A percentile compares a stretch with the other conserved stretches of the same genome.
phyloP scores from a whole-genome alignment of 1,139 yeast species.

The Hansenula lynferdii region DNA sequence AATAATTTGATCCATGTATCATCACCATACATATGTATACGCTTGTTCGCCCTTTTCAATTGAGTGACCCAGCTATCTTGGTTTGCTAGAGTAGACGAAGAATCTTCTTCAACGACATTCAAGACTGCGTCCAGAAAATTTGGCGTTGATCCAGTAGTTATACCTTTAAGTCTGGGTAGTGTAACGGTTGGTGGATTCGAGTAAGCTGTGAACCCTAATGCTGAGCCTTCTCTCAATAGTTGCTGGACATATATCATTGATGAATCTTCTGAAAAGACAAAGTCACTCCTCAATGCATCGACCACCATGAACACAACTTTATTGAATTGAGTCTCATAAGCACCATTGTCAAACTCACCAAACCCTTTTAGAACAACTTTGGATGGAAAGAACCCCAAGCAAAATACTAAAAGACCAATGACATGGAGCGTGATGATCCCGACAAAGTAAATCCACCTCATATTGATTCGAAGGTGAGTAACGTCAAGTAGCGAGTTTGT shows the following conservation, averaged over 20 bases:
- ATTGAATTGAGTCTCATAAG: slow-evolving; percentile 50
- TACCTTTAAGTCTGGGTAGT: slow-evolving; percentile 71
- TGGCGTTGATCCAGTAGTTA: slow-evolving; percentile 79
- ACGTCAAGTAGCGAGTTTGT: too few relatives aligned
- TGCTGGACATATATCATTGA: slow-evolving; percentile 64
- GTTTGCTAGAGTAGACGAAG: slow-evolving; percentile 63
- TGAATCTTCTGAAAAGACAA: slow-evolving; percentile 60
- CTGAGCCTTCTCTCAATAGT: slow-evolving; percentile 61
- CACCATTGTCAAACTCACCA: slow-evolving; percentile 21
- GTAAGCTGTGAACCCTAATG: slow-evolving; percentile 84
- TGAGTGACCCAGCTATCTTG: slow-evolving; percentile 91
- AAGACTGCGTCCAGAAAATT: slow-evolving; percentile 81
- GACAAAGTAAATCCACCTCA: background rate
- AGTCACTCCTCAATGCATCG: slow-evolving; percentile 91
- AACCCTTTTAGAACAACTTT: slow-evolving; percentile 66
- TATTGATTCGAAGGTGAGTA: background rate
- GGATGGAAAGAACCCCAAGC: slow-evolving; percentile 86
- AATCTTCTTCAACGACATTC: slow-evolving; percentile 90
- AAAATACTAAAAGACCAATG: slow-evolving; percentile 44
- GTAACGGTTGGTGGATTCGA: slow-evolving; percentile 89
- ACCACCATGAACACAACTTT: slow-evolving; percentile 78
- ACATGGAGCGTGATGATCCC: slow-evolving; percentile 9
- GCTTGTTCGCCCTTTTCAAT: slow-evolving; percentile 39
- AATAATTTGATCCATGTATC: slow-evolving; percentile 96
- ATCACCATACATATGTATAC: slow-evolving; percentile 86